These are phyloP conservation scores for Catenaria anguillulae DNA, from an alignment of 371 early-diverging fungal genomes.

Conservation along the genomic window DNA sequence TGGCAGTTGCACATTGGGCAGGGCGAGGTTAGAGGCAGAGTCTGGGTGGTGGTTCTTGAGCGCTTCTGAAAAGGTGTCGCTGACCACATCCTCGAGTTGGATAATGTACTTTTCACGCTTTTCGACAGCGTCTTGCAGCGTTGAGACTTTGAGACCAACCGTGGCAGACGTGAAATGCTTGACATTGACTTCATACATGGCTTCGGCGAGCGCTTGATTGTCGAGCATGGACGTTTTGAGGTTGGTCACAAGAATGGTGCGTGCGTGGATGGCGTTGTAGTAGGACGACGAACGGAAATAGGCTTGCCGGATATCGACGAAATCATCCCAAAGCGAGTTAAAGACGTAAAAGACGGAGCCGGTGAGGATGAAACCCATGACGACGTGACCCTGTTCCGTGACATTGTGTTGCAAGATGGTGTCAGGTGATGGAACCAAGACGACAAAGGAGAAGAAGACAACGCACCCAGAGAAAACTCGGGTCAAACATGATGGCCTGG, in stretches of 20 bases:
- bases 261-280: background rate
- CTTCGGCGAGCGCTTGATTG: background rate
- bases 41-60: background rate
- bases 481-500: background rate
- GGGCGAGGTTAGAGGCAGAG: background rate
- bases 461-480: background rate
- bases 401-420: background rate
- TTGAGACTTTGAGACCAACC: background rate
- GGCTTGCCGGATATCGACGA: background rate
- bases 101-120: background rate
- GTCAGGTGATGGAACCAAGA: no score
- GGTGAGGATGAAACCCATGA: background rate
- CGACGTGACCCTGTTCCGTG: slow-evolving; percentile 1
- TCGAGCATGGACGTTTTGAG: background rate
- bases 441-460: no score
- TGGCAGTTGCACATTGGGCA: background rate
- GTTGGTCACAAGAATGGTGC: background rate
- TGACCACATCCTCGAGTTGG: background rate
- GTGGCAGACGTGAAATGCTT: background rate
- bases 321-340: background rate
- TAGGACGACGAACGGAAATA: slow-evolving; percentile 1
- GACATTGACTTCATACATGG: slow-evolving; percentile 3
- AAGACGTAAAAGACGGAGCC: background rate
- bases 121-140: background rate
- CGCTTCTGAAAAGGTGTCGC: background rate